Base-by-base conservation (phyloP, 371 early-diverging fungal genomes). In the Encephalitozoon intestinalis region DNA sequence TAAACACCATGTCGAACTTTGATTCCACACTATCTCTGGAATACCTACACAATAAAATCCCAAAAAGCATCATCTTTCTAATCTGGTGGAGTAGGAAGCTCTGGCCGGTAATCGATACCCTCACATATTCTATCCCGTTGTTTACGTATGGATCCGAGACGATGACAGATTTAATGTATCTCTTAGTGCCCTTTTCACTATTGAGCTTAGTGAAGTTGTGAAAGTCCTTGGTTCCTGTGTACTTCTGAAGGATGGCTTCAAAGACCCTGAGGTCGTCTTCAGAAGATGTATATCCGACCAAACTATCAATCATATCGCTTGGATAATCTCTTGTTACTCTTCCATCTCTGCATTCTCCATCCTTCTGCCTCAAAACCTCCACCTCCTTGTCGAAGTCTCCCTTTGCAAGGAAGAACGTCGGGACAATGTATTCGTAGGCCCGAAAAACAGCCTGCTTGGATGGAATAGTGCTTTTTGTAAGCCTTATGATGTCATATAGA, bases 41-140 rank as follows among this genome's bases (percentile, higher is more conserved):
- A 34, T 66, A 75, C 65, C 50, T 73, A 30, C 53, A 63, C 12
- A 44, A 11, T 2, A 79, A 40, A 15, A 85, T 31, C 12, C 76
- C 68, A 80, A 79, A 78, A 23, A 81, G 80, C 9, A 83, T 75
- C 98, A 99, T 97, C 82, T 98, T 97, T 67, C 99, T 90, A 75
- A 99, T 99, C 72, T 86, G 84, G 85, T 99, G 96, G 40, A 99
- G 86, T 94, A 97, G 93, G 80, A 99, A 99, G 37, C 94, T 90
- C 84, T 97, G 95, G 2, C 99, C 99, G 58, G 91, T 89, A 21
- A 99, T 90, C 75, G 89, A 89, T 41, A 96, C 82, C 46, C 89
- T 89, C 23, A 96, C 75, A 95, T 96, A 98, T 80, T 96, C 94
- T 43, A 86, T 86, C 0, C 88, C 92, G 23, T 88, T 81, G 37